Evolutionary conservation across 306 rosid species (phyloP).

Genomic region (Neltuma alba): DNA sequence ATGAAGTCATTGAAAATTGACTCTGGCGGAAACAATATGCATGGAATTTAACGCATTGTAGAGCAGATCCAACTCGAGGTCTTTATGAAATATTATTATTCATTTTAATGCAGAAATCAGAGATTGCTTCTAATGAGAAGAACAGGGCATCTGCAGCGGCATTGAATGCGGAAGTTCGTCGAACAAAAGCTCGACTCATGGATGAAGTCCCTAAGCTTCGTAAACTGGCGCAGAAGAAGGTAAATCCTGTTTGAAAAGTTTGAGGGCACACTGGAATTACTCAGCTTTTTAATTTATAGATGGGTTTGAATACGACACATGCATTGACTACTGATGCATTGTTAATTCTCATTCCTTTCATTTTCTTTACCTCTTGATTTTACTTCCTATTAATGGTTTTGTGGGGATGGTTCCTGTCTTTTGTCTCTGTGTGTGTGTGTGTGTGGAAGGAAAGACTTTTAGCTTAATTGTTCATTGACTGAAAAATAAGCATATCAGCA

Average conservation of each 20-base stretch:
- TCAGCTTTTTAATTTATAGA: neutral
- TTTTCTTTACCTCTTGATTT: neutral
- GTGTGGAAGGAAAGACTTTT: neutral
- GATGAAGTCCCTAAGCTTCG: slow-evolving; percentile 79
- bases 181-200: slow-evolving; percentile 60
- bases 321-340: neutral
- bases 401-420: neutral
- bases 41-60: neutral
- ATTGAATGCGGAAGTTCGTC: slow-evolving; percentile 59
- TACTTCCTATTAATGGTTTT: neutral
- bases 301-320: neutral
- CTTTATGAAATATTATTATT: neutral
- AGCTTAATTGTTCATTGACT: neutral
- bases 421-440: too few species aligned
- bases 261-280: neutral
- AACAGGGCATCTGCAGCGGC: slow-evolving; percentile 49
- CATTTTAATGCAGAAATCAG: slow-evolving; percentile 46
- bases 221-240: slow-evolving; percentile 76
- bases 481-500: too few species aligned
- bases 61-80: neutral
- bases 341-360: slow-evolving; percentile 40
- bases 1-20: neutral
- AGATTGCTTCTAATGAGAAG: slow-evolving; percentile 37
- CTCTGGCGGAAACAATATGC: neutral
- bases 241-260: slow-evolving; percentile 13